Percentiles rank a stretch among this genome's conserved stretches.
Conservation (phyloP, 345 rosid species). For the Microcos paniculata region DNA sequence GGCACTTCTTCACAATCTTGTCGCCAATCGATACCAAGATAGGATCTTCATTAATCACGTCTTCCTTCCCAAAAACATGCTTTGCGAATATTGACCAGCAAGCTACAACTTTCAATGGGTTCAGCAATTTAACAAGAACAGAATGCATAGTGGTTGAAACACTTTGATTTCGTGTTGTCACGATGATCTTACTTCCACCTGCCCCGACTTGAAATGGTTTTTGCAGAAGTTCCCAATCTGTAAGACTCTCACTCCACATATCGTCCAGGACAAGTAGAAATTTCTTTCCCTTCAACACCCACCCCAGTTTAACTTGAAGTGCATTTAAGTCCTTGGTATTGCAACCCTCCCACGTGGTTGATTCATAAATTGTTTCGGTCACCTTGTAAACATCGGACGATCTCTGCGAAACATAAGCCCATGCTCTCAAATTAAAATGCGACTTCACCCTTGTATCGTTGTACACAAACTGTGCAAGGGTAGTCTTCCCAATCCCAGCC, state of each 20-base stretch:
- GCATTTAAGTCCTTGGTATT: slow-evolving; percentile 27
- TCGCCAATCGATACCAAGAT: background rate
- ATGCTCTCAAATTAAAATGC: too few relatives aligned
- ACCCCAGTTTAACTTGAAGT: slow-evolving; percentile 33
- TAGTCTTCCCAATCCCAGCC: slow-evolving; percentile 47
- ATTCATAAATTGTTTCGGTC: background rate
- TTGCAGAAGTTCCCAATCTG: slow-evolving; percentile 35
- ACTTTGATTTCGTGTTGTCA: slow-evolving; percentile 35
- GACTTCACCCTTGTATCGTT: slow-evolving; percentile 17
- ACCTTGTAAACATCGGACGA: too few relatives aligned
- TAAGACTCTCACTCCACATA: slow-evolving; percentile 39
- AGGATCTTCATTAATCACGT: background rate
- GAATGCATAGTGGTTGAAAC: slow-evolving; percentile 33
- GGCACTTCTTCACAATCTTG: background rate
- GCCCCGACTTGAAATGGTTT: slow-evolving; percentile 29
- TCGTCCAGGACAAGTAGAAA: slow-evolving; percentile 40
- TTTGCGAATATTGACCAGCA: slow-evolving; percentile 34
- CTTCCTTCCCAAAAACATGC: slow-evolving; percentile 23
- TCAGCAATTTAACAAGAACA: background rate
- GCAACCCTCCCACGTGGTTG: slow-evolving; percentile 17
- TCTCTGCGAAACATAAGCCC: too few relatives aligned
- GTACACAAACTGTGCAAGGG: slow-evolving; percentile 41
- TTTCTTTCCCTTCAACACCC: background rate
- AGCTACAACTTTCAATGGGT: slow-evolving; percentile 8
- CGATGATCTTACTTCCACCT: slow-evolving; percentile 38